phyloP scores from a whole-genome alignment of 331 rosid genomes.

The Saraca asoca region DNA sequence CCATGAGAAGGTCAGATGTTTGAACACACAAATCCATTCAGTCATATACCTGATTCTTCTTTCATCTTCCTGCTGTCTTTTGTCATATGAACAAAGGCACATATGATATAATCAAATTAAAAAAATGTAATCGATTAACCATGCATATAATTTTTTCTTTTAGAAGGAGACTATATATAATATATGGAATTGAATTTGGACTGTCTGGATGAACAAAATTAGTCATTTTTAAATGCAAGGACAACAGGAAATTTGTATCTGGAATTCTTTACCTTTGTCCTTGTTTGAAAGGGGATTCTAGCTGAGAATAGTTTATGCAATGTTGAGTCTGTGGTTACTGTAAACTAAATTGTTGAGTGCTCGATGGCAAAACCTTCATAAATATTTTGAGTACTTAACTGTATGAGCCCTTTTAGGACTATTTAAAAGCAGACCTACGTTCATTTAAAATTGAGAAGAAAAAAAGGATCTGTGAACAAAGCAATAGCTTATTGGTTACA shows the following conservation, averaged over 20 bases:
- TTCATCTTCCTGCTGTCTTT: neutral
- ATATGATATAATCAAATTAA: neutral
- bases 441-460: too few species aligned
- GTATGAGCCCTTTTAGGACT: neutral
- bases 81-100: neutral
- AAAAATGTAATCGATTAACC: neutral
- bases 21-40: neutral
- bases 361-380: conserved; percentile 9
- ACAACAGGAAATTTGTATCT: conserved; percentile 3
- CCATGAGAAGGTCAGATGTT: conserved; percentile 65
- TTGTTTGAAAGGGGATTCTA: neutral
- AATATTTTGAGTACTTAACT: neutral
- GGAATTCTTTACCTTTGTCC: neutral
- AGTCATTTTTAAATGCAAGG: neutral
- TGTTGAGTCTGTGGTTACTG: conserved; percentile 2
- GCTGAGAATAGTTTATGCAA: neutral
- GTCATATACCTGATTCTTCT: conserved; percentile 20
- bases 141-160: too few species aligned
- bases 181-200: neutral
- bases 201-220: neutral
- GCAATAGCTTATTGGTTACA: too few species aligned
- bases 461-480: too few species aligned
- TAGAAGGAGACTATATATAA: neutral
- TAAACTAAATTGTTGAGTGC: neutral
- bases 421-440: too few species aligned